phyloP scores from a whole-genome alignment of 2,329 filamentous ascomycete genomes.

The Colletotrichum horii region DNA sequence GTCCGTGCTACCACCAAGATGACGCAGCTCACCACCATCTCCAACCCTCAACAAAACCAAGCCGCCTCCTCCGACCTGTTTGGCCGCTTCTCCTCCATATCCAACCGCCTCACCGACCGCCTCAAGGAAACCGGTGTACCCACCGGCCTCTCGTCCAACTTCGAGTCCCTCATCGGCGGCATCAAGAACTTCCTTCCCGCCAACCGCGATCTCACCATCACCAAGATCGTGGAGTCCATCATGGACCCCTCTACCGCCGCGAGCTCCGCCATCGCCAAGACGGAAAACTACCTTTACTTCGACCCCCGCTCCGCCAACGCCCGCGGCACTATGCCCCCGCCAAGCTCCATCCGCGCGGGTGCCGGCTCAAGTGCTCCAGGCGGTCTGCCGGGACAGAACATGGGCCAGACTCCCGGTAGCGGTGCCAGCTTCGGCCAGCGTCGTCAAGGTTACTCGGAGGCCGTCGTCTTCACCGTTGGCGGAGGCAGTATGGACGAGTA shows the following conservation, averaged over 20 bases:
- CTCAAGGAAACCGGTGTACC: constrained; percentile 90
- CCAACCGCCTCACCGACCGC: constrained; percentile 88
- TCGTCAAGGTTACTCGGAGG: constrained; percentile 86
- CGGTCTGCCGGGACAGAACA: constrained; percentile 48
- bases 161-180: constrained; percentile 92
- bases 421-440: constrained; percentile 89
- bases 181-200: constrained; percentile 98
- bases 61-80: constrained; percentile 78
- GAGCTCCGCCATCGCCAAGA: constrained; percentile 92
- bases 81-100: constrained; percentile 90
- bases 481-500: constrained; percentile 99
- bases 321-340: constrained; percentile 86
- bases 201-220: constrained; percentile 94
- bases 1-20: constrained; percentile 95
- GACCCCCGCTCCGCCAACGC: constrained; percentile 94
- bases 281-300: constrained; percentile 96
- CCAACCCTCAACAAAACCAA: constrained; percentile 72
- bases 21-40: constrained; percentile 95
- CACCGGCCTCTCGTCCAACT: constrained; percentile 72
- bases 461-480: constrained; percentile 92
- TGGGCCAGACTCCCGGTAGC: constrained; percentile 62
- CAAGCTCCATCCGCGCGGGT: constrained; percentile 62
- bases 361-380: constrained; percentile 47
- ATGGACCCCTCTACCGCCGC: constrained; percentile 95
- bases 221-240: constrained; percentile 96